These are phyloP conservation scores for Talaromyces rugulosus DNA, from an alignment of 2,329 filamentous ascomycete genomes.

Conservation along the genomic window DNA sequence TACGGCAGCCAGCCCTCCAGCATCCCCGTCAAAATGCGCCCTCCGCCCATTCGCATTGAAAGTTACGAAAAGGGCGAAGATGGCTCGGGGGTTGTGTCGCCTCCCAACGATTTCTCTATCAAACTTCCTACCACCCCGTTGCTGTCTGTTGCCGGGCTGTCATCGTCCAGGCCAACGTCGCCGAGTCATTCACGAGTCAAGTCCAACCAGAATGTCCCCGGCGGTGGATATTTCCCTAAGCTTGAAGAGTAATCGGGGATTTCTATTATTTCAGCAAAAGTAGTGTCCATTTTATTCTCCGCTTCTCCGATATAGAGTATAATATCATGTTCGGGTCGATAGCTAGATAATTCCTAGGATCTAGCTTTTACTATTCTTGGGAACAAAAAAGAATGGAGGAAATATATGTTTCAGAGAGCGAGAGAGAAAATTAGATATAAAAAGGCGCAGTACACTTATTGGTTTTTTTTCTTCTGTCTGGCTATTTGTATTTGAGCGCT, in stretches of 20 bases:
- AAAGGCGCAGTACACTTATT: background rate
- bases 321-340: background rate
- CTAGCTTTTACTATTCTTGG: background rate
- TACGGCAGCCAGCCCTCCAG: slow-evolving; percentile 60
- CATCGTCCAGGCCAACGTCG: slow-evolving; percentile 51
- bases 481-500: background rate
- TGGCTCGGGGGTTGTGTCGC: slow-evolving; percentile 22
- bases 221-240: slow-evolving; percentile 35
- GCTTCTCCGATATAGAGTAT: background rate
- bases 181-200: slow-evolving; percentile 44
- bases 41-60: slow-evolving; percentile 54
- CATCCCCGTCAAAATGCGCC: slow-evolving; percentile 40
- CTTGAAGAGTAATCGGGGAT: slow-evolving; percentile 17
- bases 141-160: slow-evolving; percentile 42
- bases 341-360: background rate
- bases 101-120: slow-evolving; percentile 44
- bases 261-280: background rate
- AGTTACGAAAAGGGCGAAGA: slow-evolving; percentile 72
- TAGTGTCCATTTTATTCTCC: background rate
- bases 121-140: slow-evolving; percentile 45
- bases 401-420: background rate
- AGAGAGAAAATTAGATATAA: background rate
- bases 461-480: background rate
- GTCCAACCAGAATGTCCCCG: slow-evolving; percentile 32
- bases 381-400: background rate